Conservation (phyloP, 106 monocot species). For the Allium cepa region DNA sequence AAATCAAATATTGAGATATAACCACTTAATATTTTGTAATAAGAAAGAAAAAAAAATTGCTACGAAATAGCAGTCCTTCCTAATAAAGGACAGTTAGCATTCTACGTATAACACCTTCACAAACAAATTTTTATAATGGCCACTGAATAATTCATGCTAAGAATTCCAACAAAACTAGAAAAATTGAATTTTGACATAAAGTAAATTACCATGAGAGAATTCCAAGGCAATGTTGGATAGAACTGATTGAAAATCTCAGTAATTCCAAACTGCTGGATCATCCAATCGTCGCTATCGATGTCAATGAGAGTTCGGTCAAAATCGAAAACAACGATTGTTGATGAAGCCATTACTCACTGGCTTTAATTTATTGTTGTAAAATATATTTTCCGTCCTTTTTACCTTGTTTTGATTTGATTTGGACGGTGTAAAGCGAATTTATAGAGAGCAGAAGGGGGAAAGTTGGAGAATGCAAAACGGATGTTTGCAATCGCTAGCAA, state of each 20-base stretch:
- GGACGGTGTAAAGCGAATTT: too few species aligned
- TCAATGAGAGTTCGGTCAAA: constrained; percentile 95
- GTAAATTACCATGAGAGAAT: constrained; percentile 52
- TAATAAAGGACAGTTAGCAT: too few species aligned
- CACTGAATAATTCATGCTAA: background rate
- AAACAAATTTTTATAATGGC: background rate
- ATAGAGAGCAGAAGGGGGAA: too few species aligned
- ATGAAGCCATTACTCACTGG: background rate
- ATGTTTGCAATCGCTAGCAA: too few species aligned
- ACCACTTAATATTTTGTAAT: too few species aligned
- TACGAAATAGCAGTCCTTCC: too few species aligned
- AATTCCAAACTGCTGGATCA: constrained; percentile 48
- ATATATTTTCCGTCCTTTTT: too few species aligned
- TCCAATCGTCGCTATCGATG: constrained; percentile 93
- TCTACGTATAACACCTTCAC: background rate
- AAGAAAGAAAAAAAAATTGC: too few species aligned
- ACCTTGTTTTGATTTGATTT: too few species aligned
- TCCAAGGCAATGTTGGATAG: constrained; percentile 68
- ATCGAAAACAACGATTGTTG: constrained; percentile 58
- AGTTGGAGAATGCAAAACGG: too few species aligned
- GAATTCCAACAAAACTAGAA: background rate
- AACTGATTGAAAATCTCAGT: constrained; percentile 45
- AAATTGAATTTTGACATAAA: background rate
- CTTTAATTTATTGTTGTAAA: too few species aligned
- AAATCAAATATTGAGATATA: too few species aligned